These are phyloP conservation scores for Xylaria sp. DNA, from an alignment of 2,329 filamentous ascomycete genomes.

Conservation along the genomic window DNA sequence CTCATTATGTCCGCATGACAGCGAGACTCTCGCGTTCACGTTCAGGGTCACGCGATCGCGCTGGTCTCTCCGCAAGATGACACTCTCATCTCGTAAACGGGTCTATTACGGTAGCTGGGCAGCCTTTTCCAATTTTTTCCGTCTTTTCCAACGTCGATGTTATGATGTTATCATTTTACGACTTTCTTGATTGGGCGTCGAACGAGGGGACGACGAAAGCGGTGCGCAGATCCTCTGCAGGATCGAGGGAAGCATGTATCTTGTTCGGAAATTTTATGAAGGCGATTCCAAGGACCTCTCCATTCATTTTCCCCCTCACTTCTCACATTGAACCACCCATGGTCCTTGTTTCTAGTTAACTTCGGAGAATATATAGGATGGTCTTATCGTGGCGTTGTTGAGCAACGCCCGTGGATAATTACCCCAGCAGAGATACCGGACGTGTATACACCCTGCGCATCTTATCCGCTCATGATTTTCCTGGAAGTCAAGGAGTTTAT, in stretches of 20 bases:
- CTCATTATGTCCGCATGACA: not conserved
- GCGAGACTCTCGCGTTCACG: too few relatives aligned
- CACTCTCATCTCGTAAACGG: not conserved
- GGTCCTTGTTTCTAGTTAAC: not conserved
- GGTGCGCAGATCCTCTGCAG: not conserved
- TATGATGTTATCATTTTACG: not conserved
- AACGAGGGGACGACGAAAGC: slow-evolving; percentile 13
- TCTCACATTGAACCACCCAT: not conserved
- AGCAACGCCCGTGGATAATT: slow-evolving; percentile 12
- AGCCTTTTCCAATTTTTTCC: not conserved
- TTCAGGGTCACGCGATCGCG: too few relatives aligned
- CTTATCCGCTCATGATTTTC: too few relatives aligned
- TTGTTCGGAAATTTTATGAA: not conserved
- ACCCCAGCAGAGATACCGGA: not conserved
- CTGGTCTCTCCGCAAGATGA: not conserved
- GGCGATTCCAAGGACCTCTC: not conserved
- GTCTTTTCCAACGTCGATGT: not conserved
- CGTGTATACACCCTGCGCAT: not conserved
- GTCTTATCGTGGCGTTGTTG: slow-evolving; percentile 18
- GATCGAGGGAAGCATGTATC: not conserved
- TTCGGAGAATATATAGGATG: slow-evolving; percentile 4
- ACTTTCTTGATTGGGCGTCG: slow-evolving; percentile 28
- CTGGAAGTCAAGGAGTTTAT: not conserved
- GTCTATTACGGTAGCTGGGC: not conserved
- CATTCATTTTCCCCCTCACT: not conserved